These are phyloP conservation scores for Echinosophora koreensis DNA, from an alignment of 306 rosid genomes.

Conservation along the genomic window DNA sequence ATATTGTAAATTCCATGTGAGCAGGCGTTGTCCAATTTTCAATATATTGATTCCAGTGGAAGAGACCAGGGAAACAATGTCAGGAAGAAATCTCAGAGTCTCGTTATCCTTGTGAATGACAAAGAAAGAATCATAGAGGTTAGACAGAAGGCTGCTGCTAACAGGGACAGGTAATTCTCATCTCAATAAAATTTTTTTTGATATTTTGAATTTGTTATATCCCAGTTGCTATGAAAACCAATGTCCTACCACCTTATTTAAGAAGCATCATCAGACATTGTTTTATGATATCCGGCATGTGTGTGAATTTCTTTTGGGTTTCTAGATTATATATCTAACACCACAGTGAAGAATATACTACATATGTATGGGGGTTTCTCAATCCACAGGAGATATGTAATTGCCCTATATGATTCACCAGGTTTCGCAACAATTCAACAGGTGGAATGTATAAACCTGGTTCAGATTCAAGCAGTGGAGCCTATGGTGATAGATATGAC, in stretches of 20 bases:
- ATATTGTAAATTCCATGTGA: constrained; percentile 39
- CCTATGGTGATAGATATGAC: constrained; percentile 74
- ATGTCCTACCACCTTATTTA: background rate
- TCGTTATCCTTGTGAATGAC: constrained; percentile 85
- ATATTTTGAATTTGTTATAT: constrained; percentile 6
- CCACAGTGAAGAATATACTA: background rate
- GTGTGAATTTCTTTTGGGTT: constrained; percentile 13
- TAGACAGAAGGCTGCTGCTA: constrained; percentile 89
- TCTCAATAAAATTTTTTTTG: background rate
- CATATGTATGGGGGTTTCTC: constrained; percentile 38
- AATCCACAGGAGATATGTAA: constrained; percentile 38
- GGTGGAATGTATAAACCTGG: constrained; percentile 84
- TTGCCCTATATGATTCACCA: constrained; percentile 50
- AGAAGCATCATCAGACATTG: constrained; percentile 1
- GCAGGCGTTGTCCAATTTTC: constrained; percentile 84
- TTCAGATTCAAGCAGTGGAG: constrained; percentile 57
- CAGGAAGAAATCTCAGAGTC: constrained; percentile 86
- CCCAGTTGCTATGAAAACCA: background rate
- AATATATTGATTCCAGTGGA: constrained; percentile 90
- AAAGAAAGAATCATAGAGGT: constrained; percentile 85
- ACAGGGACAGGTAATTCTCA: constrained; percentile 79
- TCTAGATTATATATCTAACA: constrained; percentile 23
- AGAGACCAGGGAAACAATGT: constrained; percentile 95
- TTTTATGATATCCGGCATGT: constrained; percentile 1
- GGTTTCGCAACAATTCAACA: constrained; percentile 70